Base-by-base conservation (phyloP, 352 stramenopile genomes). In the Globisporangium orthogonon region DNA sequence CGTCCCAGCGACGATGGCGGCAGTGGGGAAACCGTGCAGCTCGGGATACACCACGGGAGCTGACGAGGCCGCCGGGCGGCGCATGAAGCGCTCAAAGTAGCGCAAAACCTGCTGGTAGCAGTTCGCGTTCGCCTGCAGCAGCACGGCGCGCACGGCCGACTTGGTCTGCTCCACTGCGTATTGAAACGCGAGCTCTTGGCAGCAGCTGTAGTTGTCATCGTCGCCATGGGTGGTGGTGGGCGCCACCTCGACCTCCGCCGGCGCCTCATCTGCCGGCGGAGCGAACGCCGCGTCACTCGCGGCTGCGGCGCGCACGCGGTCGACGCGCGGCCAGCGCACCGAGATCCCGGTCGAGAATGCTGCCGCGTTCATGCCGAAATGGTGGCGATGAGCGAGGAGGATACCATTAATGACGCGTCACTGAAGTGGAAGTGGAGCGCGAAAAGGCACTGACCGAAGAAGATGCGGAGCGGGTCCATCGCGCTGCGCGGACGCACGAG, bases 111-210 rank as follows among this genome's bases (percentile, higher is more conserved):
- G 71, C 40, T 65, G 70, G 59, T 91, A 92, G 59, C 82, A 85
- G 28, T 68, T 80, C 51, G 75, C 62, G 58, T 94, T 94, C 35
- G 73, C 83, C 31, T 75, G 74, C 29, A 74, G 63, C 23, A 94
- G 61, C 37, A 92, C 61, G 4, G 81, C 67, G 43, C 82, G 71
- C 44, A 94, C 77, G 0, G 72, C 66, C 14, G 62, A 62, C 17
- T 73, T 70, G 10, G 72, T 73, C 46, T 78, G 73, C 45, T 89
- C 78, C 58, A 73, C 77, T 0, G 73, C 75, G 50, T 82, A 85
- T 37, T 83, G 76, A 46, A 84, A 88, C 33, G 80, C 80, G 17
- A 89, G 64, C 56, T 91, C 81, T 55, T 89, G 82, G 50, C 63
- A 78, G 14, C 60, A 67, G 2, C 33, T 58, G 60, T 84, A 83